Percentiles rank a stretch among this genome's conserved stretches.
These are phyloP conservation scores for Elongisporangium undulatum DNA, from an alignment of 352 stramenopile genomes.

Conservation along the genomic window DNA sequence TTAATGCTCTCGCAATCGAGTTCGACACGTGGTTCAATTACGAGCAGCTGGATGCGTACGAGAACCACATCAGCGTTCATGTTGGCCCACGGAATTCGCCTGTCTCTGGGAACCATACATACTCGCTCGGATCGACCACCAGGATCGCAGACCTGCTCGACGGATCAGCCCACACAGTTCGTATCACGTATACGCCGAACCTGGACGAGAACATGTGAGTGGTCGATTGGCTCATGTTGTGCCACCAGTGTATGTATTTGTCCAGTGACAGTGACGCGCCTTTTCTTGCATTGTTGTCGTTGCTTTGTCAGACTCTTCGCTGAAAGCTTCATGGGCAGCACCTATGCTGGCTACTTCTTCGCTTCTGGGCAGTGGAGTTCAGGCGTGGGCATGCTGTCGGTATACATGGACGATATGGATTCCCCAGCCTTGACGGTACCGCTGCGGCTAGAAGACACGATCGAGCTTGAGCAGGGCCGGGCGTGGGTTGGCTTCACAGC, in stretches of 20 bases:
- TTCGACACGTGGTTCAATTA: constrained; percentile 93
- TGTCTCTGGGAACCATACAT: constrained; percentile 47
- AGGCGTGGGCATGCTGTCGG: constrained; percentile 70
- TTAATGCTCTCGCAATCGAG: constrained; percentile 86
- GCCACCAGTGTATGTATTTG: neutral
- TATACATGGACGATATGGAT: constrained; percentile 89
- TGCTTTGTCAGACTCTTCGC: constrained; percentile 40
- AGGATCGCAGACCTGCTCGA: constrained; percentile 81
- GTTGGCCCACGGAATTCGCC: constrained; percentile 22
- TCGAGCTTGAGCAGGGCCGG: constrained; percentile 80
- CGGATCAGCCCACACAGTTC: constrained; percentile 40
- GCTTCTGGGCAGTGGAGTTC: constrained; percentile 41
- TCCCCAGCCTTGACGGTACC: constrained; percentile 76
- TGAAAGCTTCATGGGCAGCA: constrained; percentile 47
- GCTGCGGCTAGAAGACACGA: constrained; percentile 74
- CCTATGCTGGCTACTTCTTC: constrained; percentile 67
- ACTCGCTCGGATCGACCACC: constrained; percentile 63
- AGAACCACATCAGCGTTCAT: constrained; percentile 92
- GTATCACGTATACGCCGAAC: constrained; percentile 73
- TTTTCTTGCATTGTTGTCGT: constrained; percentile 5
- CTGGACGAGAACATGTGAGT: constrained; percentile 60
- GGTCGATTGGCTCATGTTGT: neutral
- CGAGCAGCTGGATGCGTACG: constrained; percentile 83
- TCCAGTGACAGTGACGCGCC: neutral
- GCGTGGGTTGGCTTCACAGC: constrained; percentile 92